Base-by-base conservation (phyloP, 1,284 basidiomycete genomes). In the Puccinia triticina region DNA sequence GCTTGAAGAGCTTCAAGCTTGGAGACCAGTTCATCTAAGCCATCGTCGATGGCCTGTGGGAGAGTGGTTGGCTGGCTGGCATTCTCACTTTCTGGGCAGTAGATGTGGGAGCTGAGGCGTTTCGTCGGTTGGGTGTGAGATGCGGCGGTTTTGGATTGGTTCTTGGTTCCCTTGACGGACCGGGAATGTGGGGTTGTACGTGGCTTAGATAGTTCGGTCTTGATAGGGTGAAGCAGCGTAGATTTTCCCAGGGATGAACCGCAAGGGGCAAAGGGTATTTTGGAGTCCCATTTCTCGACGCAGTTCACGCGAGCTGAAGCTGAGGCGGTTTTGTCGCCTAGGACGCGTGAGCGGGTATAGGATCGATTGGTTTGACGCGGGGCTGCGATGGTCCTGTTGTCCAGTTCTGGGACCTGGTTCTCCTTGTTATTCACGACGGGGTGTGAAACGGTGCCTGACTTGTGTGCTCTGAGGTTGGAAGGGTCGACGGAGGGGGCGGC, bases 401-500 rank as follows among this genome's bases (percentile, higher is more conserved):
- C 32, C 5, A 74, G 32, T 37, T 74, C 72, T 7, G 48, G 72
- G 32, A 74, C 48, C 50, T 48, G 43, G 21, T 74, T 74, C 40
- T 53, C 72, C 18, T 74, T 74, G 72, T 74, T 55, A 46, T 74
- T 74, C n/a, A 74, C 43, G 72, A 74, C 72, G 72, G 72, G 18
- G 46, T 74, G 72, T 2, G 12, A 12, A 48, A 21, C n/a, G n/a
- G 46, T 10, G 26, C 8, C n/a, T 43, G 64, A 37, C 40, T 67
- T 43, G 7, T 3, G 61, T 14, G 10, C n/a, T 14, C 26, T 32
- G 64, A 18, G 14, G n/a, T 69, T 34, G n/a, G 14, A 23, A 1
- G 26, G 12, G 37, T 7, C 37, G 67, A 21, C 23, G 67, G 46
- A n/a, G 64, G 32, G 29, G 67, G 46, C 7, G 64, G 32, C 2